Evolutionary conservation across 257 asterid genomes (phyloP).

Genomic region (Ehretia macrophylla): DNA sequence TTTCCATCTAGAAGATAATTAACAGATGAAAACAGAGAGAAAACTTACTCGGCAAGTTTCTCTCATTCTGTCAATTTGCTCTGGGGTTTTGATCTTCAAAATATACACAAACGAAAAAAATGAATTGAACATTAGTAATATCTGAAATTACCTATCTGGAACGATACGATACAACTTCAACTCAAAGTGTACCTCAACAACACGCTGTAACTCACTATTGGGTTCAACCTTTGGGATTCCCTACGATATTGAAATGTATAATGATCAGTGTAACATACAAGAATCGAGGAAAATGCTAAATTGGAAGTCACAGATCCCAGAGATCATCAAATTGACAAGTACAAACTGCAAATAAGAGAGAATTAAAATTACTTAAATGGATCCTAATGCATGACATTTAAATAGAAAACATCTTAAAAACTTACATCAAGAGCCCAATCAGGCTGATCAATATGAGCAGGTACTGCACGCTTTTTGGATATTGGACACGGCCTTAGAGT

Average conservation of each 20-base stretch:
- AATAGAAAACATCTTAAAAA: constrained; percentile 6
- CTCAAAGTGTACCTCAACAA: constrained; percentile 99
- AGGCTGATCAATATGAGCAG: constrained; percentile 76
- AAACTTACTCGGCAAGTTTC: constrained; percentile 86
- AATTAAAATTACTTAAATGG: too few relatives aligned
- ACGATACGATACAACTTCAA: too few relatives aligned
- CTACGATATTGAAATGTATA: constrained; percentile 30
- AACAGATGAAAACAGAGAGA: constrained; percentile 6
- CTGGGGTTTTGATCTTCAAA: constrained; percentile 84
- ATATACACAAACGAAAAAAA: constrained; percentile 19
- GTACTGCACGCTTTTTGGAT: constrained; percentile 62
- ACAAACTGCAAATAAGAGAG: too few relatives aligned
- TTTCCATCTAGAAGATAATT: background rate
- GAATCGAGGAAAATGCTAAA: too few relatives aligned
- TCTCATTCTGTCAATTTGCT: constrained; percentile 81
- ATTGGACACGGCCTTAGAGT: constrained; percentile 75
- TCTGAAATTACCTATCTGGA: constrained; percentile 3
- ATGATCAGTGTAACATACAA: too few relatives aligned
- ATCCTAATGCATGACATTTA: background rate
- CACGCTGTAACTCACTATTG: constrained; percentile 80
- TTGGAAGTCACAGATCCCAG: too few relatives aligned
- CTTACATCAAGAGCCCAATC: constrained; percentile 96
- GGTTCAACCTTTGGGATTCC: constrained; percentile 95
- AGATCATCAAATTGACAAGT: too few relatives aligned
- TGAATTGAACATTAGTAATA: constrained; percentile 20